Evolutionary conservation across 2,329 filamentous ascomycete species (phyloP).

Genomic region (Cryphonectria nitschkei): DNA sequence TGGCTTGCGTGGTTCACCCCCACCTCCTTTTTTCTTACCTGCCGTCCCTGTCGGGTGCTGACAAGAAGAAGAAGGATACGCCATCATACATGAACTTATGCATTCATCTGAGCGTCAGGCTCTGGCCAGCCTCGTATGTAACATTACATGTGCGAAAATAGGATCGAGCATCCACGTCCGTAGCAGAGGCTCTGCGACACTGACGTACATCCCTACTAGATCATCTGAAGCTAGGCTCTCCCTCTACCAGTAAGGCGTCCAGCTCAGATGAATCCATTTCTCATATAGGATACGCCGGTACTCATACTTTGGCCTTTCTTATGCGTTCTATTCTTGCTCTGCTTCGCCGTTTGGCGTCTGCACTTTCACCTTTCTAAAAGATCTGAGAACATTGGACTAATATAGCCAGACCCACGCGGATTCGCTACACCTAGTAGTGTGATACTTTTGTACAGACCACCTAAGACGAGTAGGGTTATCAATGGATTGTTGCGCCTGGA

Average conservation of each 20-base stretch:
- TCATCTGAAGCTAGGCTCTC: not conserved
- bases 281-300: too few relatives aligned
- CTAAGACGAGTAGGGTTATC: too few relatives aligned
- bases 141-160: too few relatives aligned
- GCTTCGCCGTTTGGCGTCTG: not conserved
- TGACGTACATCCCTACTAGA: not conserved
- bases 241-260: too few relatives aligned
- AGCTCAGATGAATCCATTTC: not conserved
- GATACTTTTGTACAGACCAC: too few relatives aligned
- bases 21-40: not conserved
- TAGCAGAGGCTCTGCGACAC: too few relatives aligned
- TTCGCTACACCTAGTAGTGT: not conserved
- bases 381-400: not conserved
- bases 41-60: too few relatives aligned
- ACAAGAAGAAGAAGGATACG: not conserved
- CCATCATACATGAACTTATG: not conserved
- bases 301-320: not conserved
- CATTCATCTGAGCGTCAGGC: not conserved
- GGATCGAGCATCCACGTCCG: too few relatives aligned
- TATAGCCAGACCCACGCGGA: not conserved
- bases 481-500: too few relatives aligned
- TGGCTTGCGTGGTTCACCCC: not conserved
- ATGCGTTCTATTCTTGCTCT: not conserved
- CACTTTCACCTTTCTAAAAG: not conserved
- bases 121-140: too few relatives aligned